Evolutionary conservation across 2,329 filamentous ascomycete genomes (phyloP), one percentile per base, ranked within the genome.

Genomic region (Calonectria crousiana): DNA sequence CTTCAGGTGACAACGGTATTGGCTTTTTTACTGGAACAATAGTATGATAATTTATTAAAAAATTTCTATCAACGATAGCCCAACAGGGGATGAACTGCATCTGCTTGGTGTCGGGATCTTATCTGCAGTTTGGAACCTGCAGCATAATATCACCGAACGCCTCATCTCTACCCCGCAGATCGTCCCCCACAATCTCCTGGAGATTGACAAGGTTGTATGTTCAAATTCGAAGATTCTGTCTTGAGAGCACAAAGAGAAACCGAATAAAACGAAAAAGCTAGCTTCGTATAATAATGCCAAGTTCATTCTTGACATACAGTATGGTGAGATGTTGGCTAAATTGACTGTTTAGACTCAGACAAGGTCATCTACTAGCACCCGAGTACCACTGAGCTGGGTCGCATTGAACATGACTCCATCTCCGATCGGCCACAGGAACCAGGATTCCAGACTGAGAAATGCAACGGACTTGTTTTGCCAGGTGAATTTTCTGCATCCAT

Each of bases 391-490:
- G 56, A 38, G 18, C 56, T 36, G 20, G 16, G 56, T 41, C 34
- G n/a, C 23, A 62, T 62, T 34, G 14, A 41, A 41, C 4, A 62
- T 23, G 13, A 62, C 56, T 26, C 56, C 28, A 44, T 62, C 56
- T 62, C 56, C 56, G 56, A 62, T 62, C 56, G 13, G 8, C 36
- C 23, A 38, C 34, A 28, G 26, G 44, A 23, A 16, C 23, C 26
- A 6, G 34, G 26, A 49, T 47, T 5, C 1, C 34, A 71, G 26
- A 51, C 38, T 18, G 52, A 72, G 13, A 60, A 32, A 28, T 18
- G n/a, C 36, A 20, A 26, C 70, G 70, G 70, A 64, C 70, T 44
- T 72, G 20, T 62, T 68, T 72, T 67, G n/a, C 64, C 70, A 72
- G 52, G 18, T 2, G 6, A 6, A 32, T 47, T 4, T 41, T n/a